Percentiles rank a stretch among this genome's conserved stretches.
Evolutionary conservation across 768 basidiomycete species (phyloP).

Genomic region (Russula olivacea): DNA sequence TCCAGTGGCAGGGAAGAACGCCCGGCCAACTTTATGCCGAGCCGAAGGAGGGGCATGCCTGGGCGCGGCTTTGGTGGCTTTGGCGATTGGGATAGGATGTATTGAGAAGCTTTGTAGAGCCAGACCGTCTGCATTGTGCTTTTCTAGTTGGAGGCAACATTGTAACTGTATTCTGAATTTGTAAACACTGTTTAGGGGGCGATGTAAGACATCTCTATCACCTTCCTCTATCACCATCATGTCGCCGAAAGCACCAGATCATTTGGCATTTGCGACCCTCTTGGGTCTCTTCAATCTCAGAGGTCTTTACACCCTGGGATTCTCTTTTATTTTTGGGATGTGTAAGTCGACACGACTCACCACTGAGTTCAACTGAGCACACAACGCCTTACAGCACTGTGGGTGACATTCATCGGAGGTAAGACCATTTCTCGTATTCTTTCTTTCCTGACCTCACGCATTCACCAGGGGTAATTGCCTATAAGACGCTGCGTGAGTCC

Average conservation of each 20-base stretch:
- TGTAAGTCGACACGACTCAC: conserved; percentile 39
- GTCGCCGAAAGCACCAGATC: conserved; percentile 25
- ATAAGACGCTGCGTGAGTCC: conserved; percentile 50
- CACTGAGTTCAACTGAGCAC: neutral
- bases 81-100: conserved; percentile 26
- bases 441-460: conserved; percentile 17
- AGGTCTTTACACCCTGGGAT: conserved; percentile 49
- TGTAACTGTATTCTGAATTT: neutral
- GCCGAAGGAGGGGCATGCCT: conserved; percentile 22
- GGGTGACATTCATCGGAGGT: conserved; percentile 68
- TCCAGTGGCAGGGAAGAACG: conserved; percentile 54
- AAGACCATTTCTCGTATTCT: neutral
- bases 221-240: conserved; percentile 1
- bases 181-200: neutral
- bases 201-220: neutral
- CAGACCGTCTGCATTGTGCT: neutral
- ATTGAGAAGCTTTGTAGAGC: conserved; percentile 4
- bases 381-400: conserved; percentile 35
- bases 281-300: conserved; percentile 27
- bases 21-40: conserved; percentile 31
- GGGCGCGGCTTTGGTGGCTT: conserved; percentile 22
- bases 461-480: conserved; percentile 51
- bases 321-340: conserved; percentile 64
- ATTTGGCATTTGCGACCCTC: conserved; percentile 21
- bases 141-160: neutral